A percentile compares a stretch with the other conserved stretches of the same genome.
These are phyloP conservation scores for Plectosphaerella plurivora DNA, from an alignment of 2,329 filamentous ascomycete species.

Conservation along the genomic window DNA sequence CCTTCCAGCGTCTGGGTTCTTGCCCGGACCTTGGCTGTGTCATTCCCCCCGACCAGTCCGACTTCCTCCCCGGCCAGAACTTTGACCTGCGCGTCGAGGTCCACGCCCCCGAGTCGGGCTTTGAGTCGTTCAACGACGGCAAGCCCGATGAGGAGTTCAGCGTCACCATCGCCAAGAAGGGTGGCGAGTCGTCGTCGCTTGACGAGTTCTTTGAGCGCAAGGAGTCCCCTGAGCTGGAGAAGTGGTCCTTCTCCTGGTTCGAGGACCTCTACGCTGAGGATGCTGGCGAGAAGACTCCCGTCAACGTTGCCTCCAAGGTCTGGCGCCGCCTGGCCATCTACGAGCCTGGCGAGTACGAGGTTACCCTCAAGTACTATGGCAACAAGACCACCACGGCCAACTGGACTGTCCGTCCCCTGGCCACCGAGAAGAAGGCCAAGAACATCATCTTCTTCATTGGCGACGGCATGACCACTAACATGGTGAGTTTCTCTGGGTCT, in stretches of 20 bases:
- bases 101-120: conserved; percentile 76
- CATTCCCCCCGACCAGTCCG: conserved; percentile 61
- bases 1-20: conserved; percentile 54
- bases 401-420: conserved; percentile 72
- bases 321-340: conserved; percentile 73
- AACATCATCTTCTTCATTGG: conserved; percentile 82
- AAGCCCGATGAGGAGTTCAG: conserved; percentile 71
- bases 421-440: conserved; percentile 69
- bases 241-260: conserved; percentile 80
- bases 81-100: conserved; percentile 83
- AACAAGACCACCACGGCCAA: conserved; percentile 66
- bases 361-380: conserved; percentile 71
- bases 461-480: conserved; percentile 68
- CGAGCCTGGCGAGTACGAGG: conserved; percentile 75
- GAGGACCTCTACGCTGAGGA: conserved; percentile 80
- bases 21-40: conserved; percentile 57
- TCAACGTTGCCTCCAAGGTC: conserved; percentile 76
- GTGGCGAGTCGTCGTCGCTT: conserved; percentile 46
- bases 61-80: conserved; percentile 78
- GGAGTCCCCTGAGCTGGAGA: conserved; percentile 73
- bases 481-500: conserved; percentile 31
- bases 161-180: conserved; percentile 67
- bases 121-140: conserved; percentile 66
- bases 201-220: conserved; percentile 64
- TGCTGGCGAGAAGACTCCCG: conserved; percentile 61